Evolutionary conservation across 2,329 filamentous ascomycete genomes (phyloP).

Genomic region (Trichoderma arundinaceum): DNA sequence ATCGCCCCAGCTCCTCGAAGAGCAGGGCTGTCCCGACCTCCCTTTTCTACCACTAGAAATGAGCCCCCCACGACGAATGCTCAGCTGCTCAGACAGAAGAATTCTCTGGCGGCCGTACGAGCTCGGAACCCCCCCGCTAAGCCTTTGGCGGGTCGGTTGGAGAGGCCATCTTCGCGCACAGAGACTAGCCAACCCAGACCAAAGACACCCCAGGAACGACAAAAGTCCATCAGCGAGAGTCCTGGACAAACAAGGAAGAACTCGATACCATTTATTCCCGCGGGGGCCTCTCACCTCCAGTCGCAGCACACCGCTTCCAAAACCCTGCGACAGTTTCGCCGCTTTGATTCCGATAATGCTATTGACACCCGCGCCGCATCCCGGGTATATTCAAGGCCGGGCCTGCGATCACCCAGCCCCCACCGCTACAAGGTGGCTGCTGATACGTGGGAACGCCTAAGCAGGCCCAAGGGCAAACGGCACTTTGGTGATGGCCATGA

Average conservation of each 20-base stretch:
- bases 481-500: constrained; percentile 90
- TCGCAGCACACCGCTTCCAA: constrained; percentile 81
- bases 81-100: constrained; percentile 68
- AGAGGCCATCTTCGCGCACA: constrained; percentile 65
- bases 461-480: constrained; percentile 63
- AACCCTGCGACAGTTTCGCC: constrained; percentile 71
- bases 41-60: constrained; percentile 57
- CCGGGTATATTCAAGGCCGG: constrained; percentile 62
- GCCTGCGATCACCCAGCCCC: constrained; percentile 66
- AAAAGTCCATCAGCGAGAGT: constrained; percentile 55
- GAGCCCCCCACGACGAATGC: constrained; percentile 70
- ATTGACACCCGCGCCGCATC: constrained; percentile 64
- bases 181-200: constrained; percentile 63
- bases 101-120: constrained; percentile 66
- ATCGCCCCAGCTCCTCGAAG: constrained; percentile 66
- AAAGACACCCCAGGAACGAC: constrained; percentile 74
- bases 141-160: constrained; percentile 53
- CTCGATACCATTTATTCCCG: constrained; percentile 77
- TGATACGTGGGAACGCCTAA: constrained; percentile 69
- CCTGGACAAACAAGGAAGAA: constrained; percentile 60
- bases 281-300: constrained; percentile 73
- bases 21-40: constrained; percentile 62
- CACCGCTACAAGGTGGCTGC: constrained; percentile 54
- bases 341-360: constrained; percentile 79
- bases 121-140: constrained; percentile 59